Base-by-base conservation (phyloP, 352 stramenopile species). In the Phytophthora lateralis region DNA sequence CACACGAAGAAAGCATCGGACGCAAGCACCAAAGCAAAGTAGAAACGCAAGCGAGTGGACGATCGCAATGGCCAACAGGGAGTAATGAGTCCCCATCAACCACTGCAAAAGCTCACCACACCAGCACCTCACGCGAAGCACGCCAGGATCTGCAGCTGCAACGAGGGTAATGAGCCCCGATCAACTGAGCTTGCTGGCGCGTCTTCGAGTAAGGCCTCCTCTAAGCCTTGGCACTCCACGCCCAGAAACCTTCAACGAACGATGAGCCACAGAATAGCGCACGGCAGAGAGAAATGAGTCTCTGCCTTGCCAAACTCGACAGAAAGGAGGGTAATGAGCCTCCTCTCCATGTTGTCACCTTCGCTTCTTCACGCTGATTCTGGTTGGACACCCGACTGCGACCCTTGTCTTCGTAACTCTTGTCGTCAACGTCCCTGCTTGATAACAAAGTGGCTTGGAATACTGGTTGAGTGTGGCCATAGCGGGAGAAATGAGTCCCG, bases 101-200 rank as follows among this genome's bases (percentile, higher is more conserved):
- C 34, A 35, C 48, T 48, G 38, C n/a, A n/a, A 54, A 41, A 51
- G 38, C 45, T 47, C 51, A 46, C 20, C 17, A 32, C 38, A 30
- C 45, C 21, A n/a, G 18, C 44, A 61, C 32, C 47, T 62, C 17
- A 67, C 43, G 14, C 50, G 56, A 60, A 69, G 38, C 38, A 54
- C 46, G 15, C 30, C 51, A 70, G 41, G 14, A 64, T 54, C 54
- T 61, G 41, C 54, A 63, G 54, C 26, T 18, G 64, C 44, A 70
- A 60, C 63, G 59, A 43, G 63, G 59, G 68, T 70, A 70, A 76
- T 76, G 68, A 73, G 63, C 59, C 68, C 47, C 68, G 55, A 72
- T 63, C 50, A 42, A 63, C 47, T 58, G 63, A 65, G 42, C 11
- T 10, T 62, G 57, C 56, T 60, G 50, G 45, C 17, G 49, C 7